Evolutionary conservation across 2,329 filamentous ascomycete genomes (phyloP), one percentile per base, ranked within the genome.

Genomic region (Xylaria sp.): DNA sequence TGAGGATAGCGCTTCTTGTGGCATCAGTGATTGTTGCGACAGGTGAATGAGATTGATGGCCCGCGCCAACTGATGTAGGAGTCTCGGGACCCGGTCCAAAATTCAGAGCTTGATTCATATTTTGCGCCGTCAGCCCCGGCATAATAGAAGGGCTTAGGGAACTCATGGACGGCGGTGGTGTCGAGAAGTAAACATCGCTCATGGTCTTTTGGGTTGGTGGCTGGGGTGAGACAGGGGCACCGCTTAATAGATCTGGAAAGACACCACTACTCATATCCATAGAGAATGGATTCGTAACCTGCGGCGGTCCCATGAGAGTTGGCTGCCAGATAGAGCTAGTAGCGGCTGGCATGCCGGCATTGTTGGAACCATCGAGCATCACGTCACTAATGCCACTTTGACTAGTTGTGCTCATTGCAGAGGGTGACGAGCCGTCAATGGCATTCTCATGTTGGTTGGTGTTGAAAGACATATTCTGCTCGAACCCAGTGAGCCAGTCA

Each of bases 401-500:
- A 77, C 93, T 98, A 61, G 91, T 92, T 43, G 92, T 96, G 79
- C 94, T 98, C 75, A 98, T 94, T 47, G 93, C 93, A 8, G 95
- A 98, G 15, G 95, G 95, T 13, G 95, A 98, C 10, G 95, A 98
- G 61, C 91, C 93, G 71, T 97, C 94, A 55, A 97, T 86, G 27
- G 91, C 92, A 67, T 88, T 90, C 69, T 97, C 93, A 71, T 90
- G 90, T 57, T 81, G 79, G 58, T 85, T 86, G 1, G 38, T 64
- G 69, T 83, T 84, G 74, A 92, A 88, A 7, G 85, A 85, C 82
- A 94, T 86, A 46, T 90, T 87, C 71, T 89, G 87, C 66, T 95
- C 92, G 74, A 96, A 91, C 21, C 90, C 90, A 61, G 89, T 89
- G 65, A 86, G 72, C 93, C 93, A 98, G 70, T 93, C 90, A 74